Base-by-base conservation (phyloP, 2,329 filamentous ascomycete genomes). In the Dactylellina sp. region DNA sequence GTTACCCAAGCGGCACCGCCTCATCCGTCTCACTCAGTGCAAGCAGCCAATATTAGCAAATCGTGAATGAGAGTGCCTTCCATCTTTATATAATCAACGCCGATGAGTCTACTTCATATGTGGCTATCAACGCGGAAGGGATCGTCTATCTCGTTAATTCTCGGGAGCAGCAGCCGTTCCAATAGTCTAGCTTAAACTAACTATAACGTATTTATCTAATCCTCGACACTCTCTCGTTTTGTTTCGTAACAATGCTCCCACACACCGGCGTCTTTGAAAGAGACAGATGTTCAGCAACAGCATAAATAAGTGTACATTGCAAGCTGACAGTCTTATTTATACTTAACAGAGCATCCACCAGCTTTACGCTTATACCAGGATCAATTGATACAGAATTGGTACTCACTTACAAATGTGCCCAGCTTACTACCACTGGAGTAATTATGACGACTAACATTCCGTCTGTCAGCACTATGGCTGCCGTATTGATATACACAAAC, bases 341-440 rank as follows among this genome's bases (percentile, higher is more conserved):
- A 3, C 60, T 49, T 4, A 3, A 14, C 12, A 49, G 60, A 7
- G 50, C 61, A 16, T 56, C 50, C 18, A 56, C 25, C 4, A 65
- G 57, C 28, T 65, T 65, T 37, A 65, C 61, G 12, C 25, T 65
- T 6, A 40, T 65, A 9, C 61, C 37, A 2, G n/a, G 24, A n/a
- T 18, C 24, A n/a, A 20, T 35, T 1, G 50, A 56, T 32, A 55
- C 24, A 1, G 25, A 65, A 24, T 20, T 57, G 9, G 42, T 65
- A 2, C 25, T 65, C 7, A 55, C 39, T 7, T 55, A 64, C 20
- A 25, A 37, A 16, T 64, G 60, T 24, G 24, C 24, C 14, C 12
- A 3, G 5, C 35, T 7, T 0, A 47, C 37, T 18, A 2, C 25
- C 28, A 32, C 28, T 9, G 25, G 37, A 4, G 7, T 35, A 2